Conservation (phyloP, 768 basidiomycete species). For the Jaapia argillacea region DNA sequence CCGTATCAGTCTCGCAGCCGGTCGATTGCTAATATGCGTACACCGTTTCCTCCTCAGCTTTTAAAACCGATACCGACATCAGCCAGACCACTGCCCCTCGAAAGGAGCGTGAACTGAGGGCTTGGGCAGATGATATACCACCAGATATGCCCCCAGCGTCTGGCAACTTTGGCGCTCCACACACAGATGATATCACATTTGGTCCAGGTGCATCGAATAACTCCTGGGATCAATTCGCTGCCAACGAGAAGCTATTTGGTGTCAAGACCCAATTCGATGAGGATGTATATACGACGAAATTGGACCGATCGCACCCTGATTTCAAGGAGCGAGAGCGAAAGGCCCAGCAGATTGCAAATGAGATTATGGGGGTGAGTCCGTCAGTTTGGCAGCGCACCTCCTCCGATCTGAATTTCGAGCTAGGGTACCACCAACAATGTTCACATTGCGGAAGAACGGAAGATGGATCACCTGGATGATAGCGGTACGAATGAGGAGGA, state of each 20-base stretch:
- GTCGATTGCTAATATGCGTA: not conserved
- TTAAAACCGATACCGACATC: slow-evolving; percentile 79
- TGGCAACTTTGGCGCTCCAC: slow-evolving; percentile 16
- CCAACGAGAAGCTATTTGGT: slow-evolving; percentile 89
- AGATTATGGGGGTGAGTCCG: slow-evolving; percentile 73
- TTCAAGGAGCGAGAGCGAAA: slow-evolving; percentile 83
- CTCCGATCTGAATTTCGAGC: too few relatives aligned
- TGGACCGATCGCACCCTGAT: slow-evolving; percentile 77
- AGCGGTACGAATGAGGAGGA: slow-evolving; percentile 88
- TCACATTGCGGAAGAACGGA: slow-evolving; percentile 88
- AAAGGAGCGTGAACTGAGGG: slow-evolving; percentile 72
- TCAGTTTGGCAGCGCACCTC: not conserved
- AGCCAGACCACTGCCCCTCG: slow-evolving; percentile 38
- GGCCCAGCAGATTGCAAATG: slow-evolving; percentile 82
- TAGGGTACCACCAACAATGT: slow-evolving; percentile 62
- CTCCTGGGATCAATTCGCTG: slow-evolving; percentile 88
- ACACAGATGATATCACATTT: slow-evolving; percentile 63
- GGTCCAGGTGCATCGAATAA: slow-evolving; percentile 36
- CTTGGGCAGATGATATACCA: slow-evolving; percentile 48
- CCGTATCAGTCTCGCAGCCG: too few relatives aligned
- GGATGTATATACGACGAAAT: slow-evolving; percentile 87
- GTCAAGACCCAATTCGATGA: slow-evolving; percentile 89
- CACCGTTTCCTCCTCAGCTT: slow-evolving; percentile 34
- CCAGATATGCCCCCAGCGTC: slow-evolving; percentile 17
- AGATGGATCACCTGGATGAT: slow-evolving; percentile 48